These are phyloP conservation scores for Phytophthora hybrid DNA, from an alignment of 352 stramenopile genomes.

Conservation along the genomic window DNA sequence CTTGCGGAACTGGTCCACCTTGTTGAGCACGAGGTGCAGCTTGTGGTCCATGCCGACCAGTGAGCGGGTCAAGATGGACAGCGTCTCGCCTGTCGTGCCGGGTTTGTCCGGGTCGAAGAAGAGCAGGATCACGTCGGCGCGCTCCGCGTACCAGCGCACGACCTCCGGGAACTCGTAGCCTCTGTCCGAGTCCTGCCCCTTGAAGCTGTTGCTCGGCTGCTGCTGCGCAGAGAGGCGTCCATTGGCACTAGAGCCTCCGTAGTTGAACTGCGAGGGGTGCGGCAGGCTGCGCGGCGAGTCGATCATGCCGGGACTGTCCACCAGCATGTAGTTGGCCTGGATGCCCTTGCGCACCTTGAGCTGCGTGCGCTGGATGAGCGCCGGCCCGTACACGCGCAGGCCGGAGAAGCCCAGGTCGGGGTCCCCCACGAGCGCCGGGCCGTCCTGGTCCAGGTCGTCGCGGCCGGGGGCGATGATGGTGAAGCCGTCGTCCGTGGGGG, in stretches of 20 bases:
- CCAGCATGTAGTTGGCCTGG: slow-evolving; percentile 97
- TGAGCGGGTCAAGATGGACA: slow-evolving; percentile 97
- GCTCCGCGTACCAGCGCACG: slow-evolving; percentile 98
- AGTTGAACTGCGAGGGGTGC: slow-evolving; percentile 66
- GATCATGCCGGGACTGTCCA: slow-evolving; percentile 99
- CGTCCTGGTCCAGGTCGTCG: slow-evolving; percentile 97
- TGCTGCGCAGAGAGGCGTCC: slow-evolving; percentile 37
- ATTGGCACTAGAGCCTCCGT: slow-evolving; percentile 32
- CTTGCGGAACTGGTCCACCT: slow-evolving; percentile 98
- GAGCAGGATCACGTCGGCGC: slow-evolving; percentile 98
- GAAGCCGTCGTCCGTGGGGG: slow-evolving; percentile 99
- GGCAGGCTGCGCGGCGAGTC: slow-evolving; percentile 91
- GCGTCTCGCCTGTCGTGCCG: slow-evolving; percentile 99
- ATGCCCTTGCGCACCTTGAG: slow-evolving; percentile 97
- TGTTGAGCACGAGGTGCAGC: slow-evolving; percentile 99
- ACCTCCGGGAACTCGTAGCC: slow-evolving; percentile 99
- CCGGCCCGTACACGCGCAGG: slow-evolving; percentile 96
- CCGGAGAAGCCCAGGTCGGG: slow-evolving; percentile 98
- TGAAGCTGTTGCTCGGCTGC: slow-evolving; percentile 44
- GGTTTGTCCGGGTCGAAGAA: slow-evolving; percentile 99
- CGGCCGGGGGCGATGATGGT: slow-evolving; percentile 98
- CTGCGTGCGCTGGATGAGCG: slow-evolving; percentile 98
- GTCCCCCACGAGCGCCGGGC: slow-evolving; percentile 95
- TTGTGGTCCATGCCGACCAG: slow-evolving; percentile 99
- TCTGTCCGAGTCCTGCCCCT: slow-evolving; percentile 74